Evolutionary conservation across 371 early-diverging fungal species (phyloP).

Genomic region (Blyttiomyces sp.): DNA sequence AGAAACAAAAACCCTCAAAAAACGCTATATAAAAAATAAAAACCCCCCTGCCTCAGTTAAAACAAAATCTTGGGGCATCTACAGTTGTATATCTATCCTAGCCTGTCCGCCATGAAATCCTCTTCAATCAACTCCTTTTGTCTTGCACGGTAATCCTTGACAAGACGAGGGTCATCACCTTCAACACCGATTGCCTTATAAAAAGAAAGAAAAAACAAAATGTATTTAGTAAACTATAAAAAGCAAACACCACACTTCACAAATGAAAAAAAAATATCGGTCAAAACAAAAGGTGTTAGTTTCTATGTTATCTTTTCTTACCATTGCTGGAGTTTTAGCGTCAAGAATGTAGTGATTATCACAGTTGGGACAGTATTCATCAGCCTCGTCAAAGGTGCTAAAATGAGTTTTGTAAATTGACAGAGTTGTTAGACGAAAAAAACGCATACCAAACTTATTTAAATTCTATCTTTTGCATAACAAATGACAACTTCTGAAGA

Average conservation of each 20-base stretch:
- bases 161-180: conserved; percentile 82
- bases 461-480: no score
- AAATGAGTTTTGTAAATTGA: background rate
- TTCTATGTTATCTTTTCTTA: no score
- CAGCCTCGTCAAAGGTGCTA: conserved; percentile 86
- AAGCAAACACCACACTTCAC: background rate
- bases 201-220: background rate
- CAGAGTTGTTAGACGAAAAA: background rate
- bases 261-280: background rate
- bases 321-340: conserved; percentile 82
- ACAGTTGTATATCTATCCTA: no score
- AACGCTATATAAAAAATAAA: no score
- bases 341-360: conserved; percentile 94
- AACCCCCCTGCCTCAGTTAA: no score
- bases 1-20: no score
- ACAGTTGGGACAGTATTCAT: conserved; percentile 97
- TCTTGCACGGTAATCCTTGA: conserved; percentile 35
- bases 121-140: conserved; percentile 27
- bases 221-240: conserved; percentile 2
- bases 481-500: no score
- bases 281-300: no score
- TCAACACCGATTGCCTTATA: conserved; percentile 81
- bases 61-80: no score
- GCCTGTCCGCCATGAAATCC: conserved; percentile 43
- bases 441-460: background rate